Evolutionary conservation across 139 green algal species (phyloP), one percentile per base, ranked within the genome.

Genomic region (Gonium pectorale): DNA sequence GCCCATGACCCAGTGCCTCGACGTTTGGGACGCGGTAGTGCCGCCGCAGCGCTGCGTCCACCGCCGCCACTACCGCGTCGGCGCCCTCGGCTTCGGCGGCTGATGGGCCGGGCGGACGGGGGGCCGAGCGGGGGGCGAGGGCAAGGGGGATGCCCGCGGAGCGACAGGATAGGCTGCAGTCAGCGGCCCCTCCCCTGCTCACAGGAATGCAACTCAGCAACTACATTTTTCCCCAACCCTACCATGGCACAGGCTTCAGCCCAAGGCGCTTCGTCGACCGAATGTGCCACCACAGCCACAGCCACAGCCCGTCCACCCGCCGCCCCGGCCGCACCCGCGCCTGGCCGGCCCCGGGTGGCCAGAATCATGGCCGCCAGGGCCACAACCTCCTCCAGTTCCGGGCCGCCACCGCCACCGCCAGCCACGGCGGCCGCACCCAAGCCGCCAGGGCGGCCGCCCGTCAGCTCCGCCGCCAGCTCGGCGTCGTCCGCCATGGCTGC

Each of bases 21-120:
- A 35, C 71, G 71, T 35, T 40, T 5, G 71, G 71, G 22, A 51
- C 51, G 21, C 51, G 17, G 51, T 52, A 80, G 51, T 80, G 71
- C 7, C 9, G 49, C 24, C 51, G 51, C 35, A 80, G 51, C 8
- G 71, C 71, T 29, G 19, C 51, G 35, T 80, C 71, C 71, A 51
- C 43, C 2, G 35, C 70, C 22, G 46, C 70, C 40, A 22, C 62
- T 41, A 40, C 29, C 8, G 9, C 62, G 62, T 68, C n/a, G n/a
- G n/a, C n/a, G n/a, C n/a, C 37, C 6, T 40, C 67, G 27, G 37
- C 40, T 4, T 35, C 24, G 1, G 21, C 40, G 27, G 38, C 5
- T 26, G n/a, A n/a, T n/a, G n/a, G n/a, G n/a, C n/a, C n/a, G n/a
- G n/a, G n/a, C n/a, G n/a, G n/a, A n/a, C n/a, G n/a, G n/a, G n/a